Conservation (phyloP, 495 filamentous ascomycete species). For the Neurospora tetrasperma region DNA sequence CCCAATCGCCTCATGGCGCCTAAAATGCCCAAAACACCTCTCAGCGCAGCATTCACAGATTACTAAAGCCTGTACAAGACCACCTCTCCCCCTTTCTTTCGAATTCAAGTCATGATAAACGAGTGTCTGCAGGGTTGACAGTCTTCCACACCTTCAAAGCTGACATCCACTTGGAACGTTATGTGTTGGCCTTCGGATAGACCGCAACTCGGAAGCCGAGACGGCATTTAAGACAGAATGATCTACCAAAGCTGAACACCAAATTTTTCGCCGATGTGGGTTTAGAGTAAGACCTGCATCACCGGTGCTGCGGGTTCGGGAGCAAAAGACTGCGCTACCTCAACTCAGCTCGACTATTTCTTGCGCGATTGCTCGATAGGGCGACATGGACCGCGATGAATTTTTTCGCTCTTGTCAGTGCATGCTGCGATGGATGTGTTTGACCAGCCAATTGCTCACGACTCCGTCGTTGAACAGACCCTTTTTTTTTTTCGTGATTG, state of each 20-base stretch:
- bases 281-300: not conserved
- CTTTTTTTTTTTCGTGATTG: not conserved
- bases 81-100: not conserved
- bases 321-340: not conserved
- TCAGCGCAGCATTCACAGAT: not conserved
- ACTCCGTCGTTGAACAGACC: not conserved
- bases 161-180: not conserved
- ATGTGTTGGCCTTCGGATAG: not conserved
- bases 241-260: not conserved
- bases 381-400: not conserved
- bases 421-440: not conserved
- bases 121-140: not conserved
- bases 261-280: not conserved
- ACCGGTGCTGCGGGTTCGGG: not conserved
- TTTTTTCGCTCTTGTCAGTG: not conserved
- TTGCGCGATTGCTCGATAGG: not conserved
- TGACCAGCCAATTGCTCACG: not conserved
- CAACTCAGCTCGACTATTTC: not conserved
- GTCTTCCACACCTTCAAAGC: not conserved
- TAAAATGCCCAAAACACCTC: not conserved
- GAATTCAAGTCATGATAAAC: not conserved
- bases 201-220: not conserved
- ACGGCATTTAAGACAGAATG: not conserved
- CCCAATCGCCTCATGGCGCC: not conserved
- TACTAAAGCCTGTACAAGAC: not conserved